Conservation (phyloP, 805 yeast genomes). For the Geotrichum ghanense region DNA sequence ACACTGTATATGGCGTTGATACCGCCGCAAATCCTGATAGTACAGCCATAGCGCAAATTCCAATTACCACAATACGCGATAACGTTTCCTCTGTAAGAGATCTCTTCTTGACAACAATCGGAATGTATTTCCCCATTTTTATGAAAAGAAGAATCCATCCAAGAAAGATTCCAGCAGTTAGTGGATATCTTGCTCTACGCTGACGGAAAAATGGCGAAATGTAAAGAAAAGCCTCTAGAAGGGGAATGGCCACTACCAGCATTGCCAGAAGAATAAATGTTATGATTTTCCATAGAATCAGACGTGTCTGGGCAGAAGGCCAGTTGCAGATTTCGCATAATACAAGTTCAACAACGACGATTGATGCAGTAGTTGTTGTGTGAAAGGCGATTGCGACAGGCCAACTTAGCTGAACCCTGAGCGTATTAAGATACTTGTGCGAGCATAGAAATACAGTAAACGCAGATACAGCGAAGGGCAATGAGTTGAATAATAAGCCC, state of each 20-base stretch:
- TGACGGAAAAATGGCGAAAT: not conserved
- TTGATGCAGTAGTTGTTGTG: slow-evolving; percentile 12
- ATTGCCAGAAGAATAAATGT: slow-evolving; percentile 17
- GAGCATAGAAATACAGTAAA: not conserved
- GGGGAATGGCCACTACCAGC: slow-evolving; percentile 22
- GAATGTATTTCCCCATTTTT: slow-evolving; percentile 20
- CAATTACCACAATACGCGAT: slow-evolving; percentile 29
- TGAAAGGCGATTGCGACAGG: slow-evolving; percentile 5
- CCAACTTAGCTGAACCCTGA: not conserved
- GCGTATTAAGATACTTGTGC: not conserved
- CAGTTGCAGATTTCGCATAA: slow-evolving; percentile 27
- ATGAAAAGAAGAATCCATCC: slow-evolving; percentile 20
- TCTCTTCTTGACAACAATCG: slow-evolving; percentile 11
- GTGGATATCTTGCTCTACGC: not conserved
- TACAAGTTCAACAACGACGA: slow-evolving; percentile 26
- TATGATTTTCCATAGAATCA: slow-evolving; percentile 19
- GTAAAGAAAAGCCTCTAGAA: slow-evolving; percentile 15
- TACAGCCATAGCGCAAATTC: slow-evolving; percentile 30
- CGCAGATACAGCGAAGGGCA: not conserved
- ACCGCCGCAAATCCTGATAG: slow-evolving; percentile 32
- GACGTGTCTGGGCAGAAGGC: slow-evolving; percentile 14
- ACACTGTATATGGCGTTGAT: slow-evolving; percentile 29
- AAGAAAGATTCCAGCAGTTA: slow-evolving; percentile 11
- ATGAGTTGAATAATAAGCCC: not conserved
- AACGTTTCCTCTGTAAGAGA: slow-evolving; percentile 17